phyloP scores from a whole-genome alignment of 192 early-diverging fungal genomes.

The Backusella psychrophila region DNA sequence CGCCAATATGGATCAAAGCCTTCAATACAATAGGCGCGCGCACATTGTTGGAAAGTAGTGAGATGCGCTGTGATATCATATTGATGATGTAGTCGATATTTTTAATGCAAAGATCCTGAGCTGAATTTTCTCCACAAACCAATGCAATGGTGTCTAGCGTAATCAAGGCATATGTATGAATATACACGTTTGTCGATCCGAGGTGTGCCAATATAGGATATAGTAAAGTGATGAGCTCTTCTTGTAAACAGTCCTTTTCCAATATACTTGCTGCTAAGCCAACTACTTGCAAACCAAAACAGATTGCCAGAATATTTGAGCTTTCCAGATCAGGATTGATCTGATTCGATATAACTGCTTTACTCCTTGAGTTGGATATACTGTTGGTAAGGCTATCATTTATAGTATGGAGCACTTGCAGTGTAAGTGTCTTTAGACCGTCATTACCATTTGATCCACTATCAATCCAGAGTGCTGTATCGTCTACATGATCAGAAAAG shows the following conservation, averaged over 20 bases:
- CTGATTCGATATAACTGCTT: background rate
- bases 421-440: background rate
- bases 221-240: slow-evolving; percentile 41
- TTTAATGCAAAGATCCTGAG: slow-evolving; percentile 39
- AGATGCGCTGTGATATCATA: slow-evolving; percentile 39
- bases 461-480: background rate
- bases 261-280: slow-evolving; percentile 18
- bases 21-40: slow-evolving; percentile 51
- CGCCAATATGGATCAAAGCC: slow-evolving; percentile 47
- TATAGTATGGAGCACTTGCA: background rate
- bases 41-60: slow-evolving; percentile 37
- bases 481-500: background rate
- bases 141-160: slow-evolving; percentile 42
- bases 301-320: slow-evolving; percentile 14
- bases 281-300: slow-evolving; percentile 22
- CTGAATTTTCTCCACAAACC: slow-evolving; percentile 31
- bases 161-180: slow-evolving; percentile 40
- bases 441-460: background rate
- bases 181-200: slow-evolving; percentile 39
- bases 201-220: slow-evolving; percentile 46
- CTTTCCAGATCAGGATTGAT: background rate
- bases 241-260: background rate
- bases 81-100: slow-evolving; percentile 57
- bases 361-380: background rate
- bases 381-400: background rate